These are phyloP conservation scores for Phaffomyces opuntiae DNA, from an alignment of 805 yeast genomes.

Conservation along the genomic window DNA sequence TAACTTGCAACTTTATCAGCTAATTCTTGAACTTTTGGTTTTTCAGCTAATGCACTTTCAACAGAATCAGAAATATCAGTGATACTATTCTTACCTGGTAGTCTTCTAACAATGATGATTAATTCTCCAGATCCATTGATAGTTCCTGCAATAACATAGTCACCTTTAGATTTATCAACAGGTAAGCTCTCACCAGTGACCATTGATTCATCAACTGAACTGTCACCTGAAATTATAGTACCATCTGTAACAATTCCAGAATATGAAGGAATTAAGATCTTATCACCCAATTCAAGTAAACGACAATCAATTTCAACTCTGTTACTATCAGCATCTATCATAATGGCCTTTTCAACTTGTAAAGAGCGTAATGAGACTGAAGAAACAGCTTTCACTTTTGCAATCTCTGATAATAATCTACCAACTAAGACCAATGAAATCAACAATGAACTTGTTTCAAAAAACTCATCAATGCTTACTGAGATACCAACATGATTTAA, in stretches of 20 bases:
- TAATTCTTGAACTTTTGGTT: background rate
- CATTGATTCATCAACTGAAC: background rate
- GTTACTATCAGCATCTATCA: too few relatives aligned
- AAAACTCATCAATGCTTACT: background rate
- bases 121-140: background rate
- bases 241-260: background rate
- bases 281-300: background rate
- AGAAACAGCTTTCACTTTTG: background rate
- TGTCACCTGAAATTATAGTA: background rate
- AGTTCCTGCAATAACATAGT: background rate
- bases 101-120: background rate
- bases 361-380: background rate
- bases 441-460: background rate
- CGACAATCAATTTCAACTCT: background rate
- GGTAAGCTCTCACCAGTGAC: background rate
- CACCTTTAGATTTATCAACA: background rate
- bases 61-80: background rate
- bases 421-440: background rate
- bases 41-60: background rate
- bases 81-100: background rate
- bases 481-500: background rate
- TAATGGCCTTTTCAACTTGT: background rate
- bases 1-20: background rate
- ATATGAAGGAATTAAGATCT: background rate
- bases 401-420: background rate